These are phyloP conservation scores for Flaveria bidentis DNA, from an alignment of 129 eudicot genomes.

Conservation along the genomic window DNA sequence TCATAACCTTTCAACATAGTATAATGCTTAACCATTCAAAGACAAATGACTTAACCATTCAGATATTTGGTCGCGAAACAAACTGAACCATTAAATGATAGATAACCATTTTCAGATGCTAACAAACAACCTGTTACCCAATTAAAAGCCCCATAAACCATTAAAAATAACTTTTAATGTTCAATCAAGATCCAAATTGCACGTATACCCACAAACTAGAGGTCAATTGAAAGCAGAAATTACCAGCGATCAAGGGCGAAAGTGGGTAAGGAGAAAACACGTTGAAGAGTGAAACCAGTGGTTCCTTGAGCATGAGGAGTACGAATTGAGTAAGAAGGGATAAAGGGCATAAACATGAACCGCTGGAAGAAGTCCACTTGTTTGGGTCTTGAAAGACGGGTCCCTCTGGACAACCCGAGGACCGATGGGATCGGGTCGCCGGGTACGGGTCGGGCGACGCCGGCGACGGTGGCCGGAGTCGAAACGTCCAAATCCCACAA, in stretches of 20 bases:
- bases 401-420: conserved; percentile 70
- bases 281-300: conserved; percentile 66
- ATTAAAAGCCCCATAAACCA: too few relatives aligned
- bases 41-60: too few relatives aligned
- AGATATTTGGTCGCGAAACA: too few relatives aligned
- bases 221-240: neutral
- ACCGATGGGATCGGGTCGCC: conserved; percentile 48
- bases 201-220: too few relatives aligned
- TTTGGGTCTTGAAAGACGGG: conserved; percentile 71
- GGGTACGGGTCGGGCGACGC: conserved; percentile 72
- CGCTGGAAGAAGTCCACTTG: conserved; percentile 86
- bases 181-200: too few relatives aligned
- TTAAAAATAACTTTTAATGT: too few relatives aligned
- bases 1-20: too few relatives aligned
- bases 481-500: conserved; percentile 84
- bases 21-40: too few relatives aligned
- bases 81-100: too few relatives aligned
- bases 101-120: too few relatives aligned
- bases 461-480: conserved; percentile 70
- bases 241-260: conserved; percentile 59
- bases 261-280: conserved; percentile 42
- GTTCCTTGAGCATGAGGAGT: conserved; percentile 18
- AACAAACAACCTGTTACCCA: too few relatives aligned
- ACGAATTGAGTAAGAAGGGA: conserved; percentile 57
- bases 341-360: conserved; percentile 77